Evolutionary conservation across 2,329 filamentous ascomycete species (phyloP).

Genomic region (Trichoderma sp.): DNA sequence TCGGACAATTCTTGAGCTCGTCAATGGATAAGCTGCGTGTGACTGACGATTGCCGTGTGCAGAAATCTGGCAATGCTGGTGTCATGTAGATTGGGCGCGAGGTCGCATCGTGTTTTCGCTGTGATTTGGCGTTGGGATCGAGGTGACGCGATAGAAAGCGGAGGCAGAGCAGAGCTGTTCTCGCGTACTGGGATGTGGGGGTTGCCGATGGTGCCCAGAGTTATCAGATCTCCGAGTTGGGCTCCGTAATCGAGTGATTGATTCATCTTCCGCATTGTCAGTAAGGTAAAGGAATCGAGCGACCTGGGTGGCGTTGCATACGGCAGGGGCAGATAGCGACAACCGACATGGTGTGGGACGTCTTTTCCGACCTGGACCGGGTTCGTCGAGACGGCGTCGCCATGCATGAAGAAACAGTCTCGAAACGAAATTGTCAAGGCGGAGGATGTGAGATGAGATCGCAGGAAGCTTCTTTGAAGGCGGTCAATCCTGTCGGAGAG

Average conservation of each 20-base stretch:
- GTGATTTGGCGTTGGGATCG: background rate
- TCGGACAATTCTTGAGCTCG: slow-evolving; percentile 15
- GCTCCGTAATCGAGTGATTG: background rate
- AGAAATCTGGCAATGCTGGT: slow-evolving; percentile 12
- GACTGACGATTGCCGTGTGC: background rate
- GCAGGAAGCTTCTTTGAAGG: background rate
- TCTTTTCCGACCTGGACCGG: background rate
- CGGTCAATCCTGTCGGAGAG: background rate
- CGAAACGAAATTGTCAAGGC: slow-evolving; percentile 1
- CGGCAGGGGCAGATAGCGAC: background rate
- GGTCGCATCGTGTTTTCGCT: background rate
- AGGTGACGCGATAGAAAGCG: background rate
- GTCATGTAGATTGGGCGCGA: slow-evolving; percentile 12
- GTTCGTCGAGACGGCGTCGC: background rate
- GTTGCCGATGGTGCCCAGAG: background rate
- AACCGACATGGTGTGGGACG: background rate
- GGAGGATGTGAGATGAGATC: background rate
- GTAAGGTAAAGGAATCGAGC: background rate
- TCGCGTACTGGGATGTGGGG: slow-evolving; percentile 1
- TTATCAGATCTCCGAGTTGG: slow-evolving; percentile 9
- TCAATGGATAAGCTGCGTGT: slow-evolving; percentile 2
- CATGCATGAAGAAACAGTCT: slow-evolving; percentile 14
- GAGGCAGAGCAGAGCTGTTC: background rate
- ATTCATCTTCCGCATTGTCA: background rate
- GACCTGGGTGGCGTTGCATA: background rate